These are phyloP conservation scores for Whalleya microplaca DNA, from an alignment of 2,329 filamentous ascomycete genomes.

Conservation along the genomic window DNA sequence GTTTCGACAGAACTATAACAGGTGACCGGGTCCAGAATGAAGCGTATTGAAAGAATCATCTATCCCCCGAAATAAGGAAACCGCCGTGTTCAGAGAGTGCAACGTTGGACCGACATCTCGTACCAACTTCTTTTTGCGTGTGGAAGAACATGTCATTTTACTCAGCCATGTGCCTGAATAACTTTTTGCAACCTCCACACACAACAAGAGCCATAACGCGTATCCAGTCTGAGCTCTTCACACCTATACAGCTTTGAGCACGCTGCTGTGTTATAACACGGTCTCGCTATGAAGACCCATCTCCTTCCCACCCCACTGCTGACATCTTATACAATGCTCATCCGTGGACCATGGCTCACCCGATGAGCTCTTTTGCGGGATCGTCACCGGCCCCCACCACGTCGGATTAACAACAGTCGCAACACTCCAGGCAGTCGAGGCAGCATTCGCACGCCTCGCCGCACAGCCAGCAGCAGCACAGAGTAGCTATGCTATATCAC, in stretches of 20 bases:
- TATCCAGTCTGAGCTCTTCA: not conserved
- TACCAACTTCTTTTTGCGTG: not conserved
- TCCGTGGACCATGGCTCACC: not conserved
- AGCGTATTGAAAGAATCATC: not conserved
- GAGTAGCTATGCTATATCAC: conserved; percentile 40
- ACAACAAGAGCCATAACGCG: not conserved
- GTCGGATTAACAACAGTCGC: conserved; percentile 5
- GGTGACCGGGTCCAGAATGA: not conserved
- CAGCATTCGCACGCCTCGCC: conserved; percentile 50
- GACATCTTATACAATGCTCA: not conserved
- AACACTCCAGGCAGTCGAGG: conserved; percentile 32
- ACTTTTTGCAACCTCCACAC: not conserved
- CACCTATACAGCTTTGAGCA: not conserved
- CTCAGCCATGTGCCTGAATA: not conserved
- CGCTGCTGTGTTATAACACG: not conserved
- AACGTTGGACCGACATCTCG: not conserved
- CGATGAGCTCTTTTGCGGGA: not conserved
- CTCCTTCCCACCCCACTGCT: not conserved
- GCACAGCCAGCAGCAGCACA: conserved; percentile 51
- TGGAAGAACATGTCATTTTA: not conserved
- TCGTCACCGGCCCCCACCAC: too few relatives aligned
- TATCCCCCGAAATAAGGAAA: not conserved
- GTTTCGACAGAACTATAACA: not conserved
- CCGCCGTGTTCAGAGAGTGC: not conserved
- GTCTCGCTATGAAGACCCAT: not conserved